phyloP scores from a whole-genome alignment of 140 eudicot genomes.

The Artemisia princeps region DNA sequence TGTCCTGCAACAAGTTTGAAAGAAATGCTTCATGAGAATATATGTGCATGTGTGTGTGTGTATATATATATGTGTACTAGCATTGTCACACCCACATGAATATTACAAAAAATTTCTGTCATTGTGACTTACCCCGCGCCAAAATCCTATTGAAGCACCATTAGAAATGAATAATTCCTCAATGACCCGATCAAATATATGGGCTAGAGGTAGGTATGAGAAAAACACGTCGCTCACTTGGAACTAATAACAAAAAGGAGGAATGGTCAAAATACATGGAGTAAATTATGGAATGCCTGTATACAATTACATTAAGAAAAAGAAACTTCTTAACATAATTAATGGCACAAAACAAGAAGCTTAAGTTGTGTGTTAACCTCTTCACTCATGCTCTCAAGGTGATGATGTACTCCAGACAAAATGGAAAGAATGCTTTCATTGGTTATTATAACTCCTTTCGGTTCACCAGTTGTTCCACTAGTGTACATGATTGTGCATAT shows the following conservation, averaged over 20 bases:
- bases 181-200: constrained; percentile 77
- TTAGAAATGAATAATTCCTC: constrained; percentile 68
- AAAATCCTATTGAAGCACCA: constrained; percentile 91
- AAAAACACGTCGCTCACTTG: constrained; percentile 53
- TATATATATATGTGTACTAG: too few species aligned
- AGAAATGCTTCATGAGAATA: not conserved
- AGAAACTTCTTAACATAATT: not conserved
- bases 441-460: constrained; percentile 87
- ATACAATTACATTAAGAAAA: not conserved
- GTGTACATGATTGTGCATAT: constrained; percentile 92
- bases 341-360: constrained; percentile 1
- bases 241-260: constrained; percentile 40
- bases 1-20: constrained; percentile 40
- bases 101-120: not conserved
- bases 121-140: constrained; percentile 78
- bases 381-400: constrained; percentile 66
- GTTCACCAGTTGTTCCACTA: constrained; percentile 96
- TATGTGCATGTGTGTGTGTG: too few species aligned
- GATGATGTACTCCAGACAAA: constrained; percentile 61
- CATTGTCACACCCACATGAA: not conserved
- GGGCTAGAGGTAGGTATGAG: constrained; percentile 92
- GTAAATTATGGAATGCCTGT: not conserved
- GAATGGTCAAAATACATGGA: constrained; percentile 1
- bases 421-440: constrained; percentile 75
- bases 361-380: constrained; percentile 41